These are phyloP conservation scores for Globisporangium apiculatum DNA, from an alignment of 352 stramenopile species.

Conservation along the genomic window DNA sequence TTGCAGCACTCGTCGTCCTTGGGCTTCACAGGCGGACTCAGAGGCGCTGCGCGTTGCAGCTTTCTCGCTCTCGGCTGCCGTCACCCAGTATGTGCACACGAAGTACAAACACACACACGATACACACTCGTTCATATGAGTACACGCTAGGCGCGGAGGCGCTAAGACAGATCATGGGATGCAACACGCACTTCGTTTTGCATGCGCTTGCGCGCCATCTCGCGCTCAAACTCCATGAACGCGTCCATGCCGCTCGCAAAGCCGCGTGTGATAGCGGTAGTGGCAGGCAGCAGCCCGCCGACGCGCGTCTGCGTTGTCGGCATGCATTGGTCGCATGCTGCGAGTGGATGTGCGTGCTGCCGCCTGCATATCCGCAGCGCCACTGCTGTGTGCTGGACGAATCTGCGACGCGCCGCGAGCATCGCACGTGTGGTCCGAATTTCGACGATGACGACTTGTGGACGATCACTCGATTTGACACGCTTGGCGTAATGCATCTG, in stretches of 20 bases:
- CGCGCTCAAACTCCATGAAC: constrained; percentile 83
- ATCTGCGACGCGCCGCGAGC: background rate
- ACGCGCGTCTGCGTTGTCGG: background rate
- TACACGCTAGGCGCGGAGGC: background rate
- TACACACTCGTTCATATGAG: background rate
- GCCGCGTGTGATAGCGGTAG: background rate
- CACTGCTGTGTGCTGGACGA: background rate
- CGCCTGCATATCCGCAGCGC: background rate
- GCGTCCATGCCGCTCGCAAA: constrained; percentile 62
- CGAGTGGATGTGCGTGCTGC: background rate
- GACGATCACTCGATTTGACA: too few relatives aligned
- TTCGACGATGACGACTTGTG: too few relatives aligned
- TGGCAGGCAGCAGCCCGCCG: background rate
- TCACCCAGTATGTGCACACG: background rate
- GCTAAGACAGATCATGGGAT: too few relatives aligned
- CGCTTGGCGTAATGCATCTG: too few relatives aligned
- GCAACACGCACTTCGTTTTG: constrained; percentile 23
- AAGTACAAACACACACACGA: background rate
- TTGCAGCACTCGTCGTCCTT: constrained; percentile 80
- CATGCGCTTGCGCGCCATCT: constrained; percentile 64
- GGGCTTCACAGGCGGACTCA: constrained; percentile 53
- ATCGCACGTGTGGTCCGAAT: background rate
- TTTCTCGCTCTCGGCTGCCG: constrained; percentile 13
- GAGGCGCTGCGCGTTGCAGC: constrained; percentile 17
- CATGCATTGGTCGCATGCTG: background rate